phyloP scores from a whole-genome alignment of 2,329 filamentous ascomycete species.

The Ambrosiella cleistominuta region DNA sequence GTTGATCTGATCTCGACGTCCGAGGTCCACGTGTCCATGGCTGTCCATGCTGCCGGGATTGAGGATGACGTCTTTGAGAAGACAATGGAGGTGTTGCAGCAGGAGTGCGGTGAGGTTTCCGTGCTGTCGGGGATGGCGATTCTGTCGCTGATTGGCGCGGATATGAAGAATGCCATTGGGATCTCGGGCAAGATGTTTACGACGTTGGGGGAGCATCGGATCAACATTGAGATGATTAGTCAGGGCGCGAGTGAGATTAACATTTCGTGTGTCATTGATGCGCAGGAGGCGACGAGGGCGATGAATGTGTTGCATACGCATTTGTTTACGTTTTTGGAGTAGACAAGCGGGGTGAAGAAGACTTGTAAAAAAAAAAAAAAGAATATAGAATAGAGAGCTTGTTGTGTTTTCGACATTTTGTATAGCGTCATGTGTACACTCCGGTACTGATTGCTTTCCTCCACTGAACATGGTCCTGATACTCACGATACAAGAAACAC shows the following conservation, averaged over 20 bases:
- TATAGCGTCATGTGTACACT: background rate
- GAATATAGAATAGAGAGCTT: background rate
- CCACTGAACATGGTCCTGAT: no score
- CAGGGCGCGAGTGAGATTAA: conserved; percentile 98
- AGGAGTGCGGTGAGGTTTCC: conserved; percentile 74
- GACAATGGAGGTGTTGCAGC: conserved; percentile 49
- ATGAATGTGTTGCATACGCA: conserved; percentile 95
- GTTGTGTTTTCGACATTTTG: background rate
- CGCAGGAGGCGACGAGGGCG: conserved; percentile 73
- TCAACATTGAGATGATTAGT: conserved; percentile 99
- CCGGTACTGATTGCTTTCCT: no score
- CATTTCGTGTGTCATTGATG: conserved; percentile 93
- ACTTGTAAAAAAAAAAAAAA: background rate
- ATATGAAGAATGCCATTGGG: conserved; percentile 96
- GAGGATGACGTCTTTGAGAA: conserved; percentile 44
- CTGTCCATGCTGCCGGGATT: conserved; percentile 64
- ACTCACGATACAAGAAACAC: no score
- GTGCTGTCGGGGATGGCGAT: conserved; percentile 88
- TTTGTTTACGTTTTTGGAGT: conserved; percentile 89
- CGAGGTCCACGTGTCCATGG: conserved; percentile 95
- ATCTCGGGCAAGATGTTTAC: conserved; percentile 91
- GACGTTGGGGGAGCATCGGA: conserved; percentile 76
- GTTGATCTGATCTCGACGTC: conserved; percentile 93
- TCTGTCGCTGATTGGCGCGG: conserved; percentile 78
- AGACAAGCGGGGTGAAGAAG: conserved; percentile 4